Evolutionary conservation across 106 monocot species (phyloP).

Genomic region (Dendrobium huoshanense): DNA sequence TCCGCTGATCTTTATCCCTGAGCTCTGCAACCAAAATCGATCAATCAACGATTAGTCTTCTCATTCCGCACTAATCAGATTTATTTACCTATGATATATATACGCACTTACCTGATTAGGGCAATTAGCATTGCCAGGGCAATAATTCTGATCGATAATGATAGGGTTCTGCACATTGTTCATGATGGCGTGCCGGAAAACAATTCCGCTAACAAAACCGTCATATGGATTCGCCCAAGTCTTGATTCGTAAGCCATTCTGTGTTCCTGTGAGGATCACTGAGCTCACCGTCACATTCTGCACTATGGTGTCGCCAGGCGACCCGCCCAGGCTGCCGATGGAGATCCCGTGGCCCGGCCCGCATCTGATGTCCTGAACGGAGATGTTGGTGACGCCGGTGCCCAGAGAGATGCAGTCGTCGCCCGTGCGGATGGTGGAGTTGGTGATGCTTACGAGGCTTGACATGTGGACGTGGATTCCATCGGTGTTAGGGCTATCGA

Average conservation of each 20-base stretch:
- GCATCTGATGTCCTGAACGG: slow-evolving; percentile 22
- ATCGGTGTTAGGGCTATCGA: slow-evolving; percentile 34
- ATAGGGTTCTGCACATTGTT: slow-evolving; percentile 19
- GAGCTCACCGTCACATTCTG: slow-evolving; percentile 20
- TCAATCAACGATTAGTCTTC: neutral
- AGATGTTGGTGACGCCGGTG: slow-evolving; percentile 15
- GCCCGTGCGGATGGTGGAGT: slow-evolving; percentile 19
- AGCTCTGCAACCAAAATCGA: neutral
- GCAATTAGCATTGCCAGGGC: slow-evolving; percentile 12
- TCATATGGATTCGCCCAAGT: slow-evolving; percentile 22
- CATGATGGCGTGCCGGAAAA: slow-evolving; percentile 20
- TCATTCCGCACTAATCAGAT: neutral
- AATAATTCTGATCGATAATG: slow-evolving; percentile 27
- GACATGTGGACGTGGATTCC: slow-evolving; percentile 34
- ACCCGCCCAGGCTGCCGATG: slow-evolving; percentile 27
- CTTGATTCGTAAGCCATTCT: slow-evolving; percentile 21
- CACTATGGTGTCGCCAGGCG: slow-evolving; percentile 7
- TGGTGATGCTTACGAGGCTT: slow-evolving; percentile 11
- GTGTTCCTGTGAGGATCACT: slow-evolving; percentile 6
- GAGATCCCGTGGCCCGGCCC: slow-evolving; percentile 41
- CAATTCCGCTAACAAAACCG: slow-evolving; percentile 13
- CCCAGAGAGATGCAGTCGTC: slow-evolving; percentile 47
- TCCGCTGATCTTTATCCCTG: slow-evolving; percentile 11
- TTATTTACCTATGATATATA: neutral
- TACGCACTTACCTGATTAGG: slow-evolving; percentile 13